Conservation (phyloP, 73 alveolate genomes). For the Effrenium voratum region DNA sequence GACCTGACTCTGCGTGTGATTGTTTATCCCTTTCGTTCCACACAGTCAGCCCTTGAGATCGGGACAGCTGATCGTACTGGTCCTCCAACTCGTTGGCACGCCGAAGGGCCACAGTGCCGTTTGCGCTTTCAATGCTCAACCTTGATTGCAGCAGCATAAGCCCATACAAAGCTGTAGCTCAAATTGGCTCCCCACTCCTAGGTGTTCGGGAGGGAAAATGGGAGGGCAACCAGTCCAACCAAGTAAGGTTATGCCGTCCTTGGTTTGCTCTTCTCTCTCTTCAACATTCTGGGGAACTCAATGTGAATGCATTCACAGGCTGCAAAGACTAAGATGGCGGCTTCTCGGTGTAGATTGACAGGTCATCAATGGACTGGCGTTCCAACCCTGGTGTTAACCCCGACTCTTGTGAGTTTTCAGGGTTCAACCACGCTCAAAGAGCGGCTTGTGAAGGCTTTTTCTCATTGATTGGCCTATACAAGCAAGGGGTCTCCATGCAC, state of each 20-base stretch:
- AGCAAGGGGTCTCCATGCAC: too few species aligned
- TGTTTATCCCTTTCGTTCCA: neutral
- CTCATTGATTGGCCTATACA: too few species aligned
- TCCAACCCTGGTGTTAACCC: too few species aligned
- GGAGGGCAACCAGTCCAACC: neutral
- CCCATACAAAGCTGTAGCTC: neutral
- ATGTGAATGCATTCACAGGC: neutral
- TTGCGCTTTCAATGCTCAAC: constrained; percentile 58
- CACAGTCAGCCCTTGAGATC: neutral
- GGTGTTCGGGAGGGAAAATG: neutral
- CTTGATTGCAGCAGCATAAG: neutral
- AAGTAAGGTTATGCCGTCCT: neutral
- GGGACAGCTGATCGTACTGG: constrained; percentile 64
- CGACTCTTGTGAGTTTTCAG: too few species aligned
- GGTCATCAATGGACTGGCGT: neutral
- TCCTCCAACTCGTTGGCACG: constrained; percentile 46
- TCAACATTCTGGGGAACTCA: neutral
- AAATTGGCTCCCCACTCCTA: neutral
- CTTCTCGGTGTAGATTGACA: constrained; percentile 16
- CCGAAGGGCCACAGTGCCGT: constrained; percentile 41
- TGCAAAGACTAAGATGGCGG: neutral
- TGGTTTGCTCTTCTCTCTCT: neutral
- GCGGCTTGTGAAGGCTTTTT: too few species aligned
- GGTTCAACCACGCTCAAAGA: too few species aligned
- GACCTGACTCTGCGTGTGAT: neutral